Evolutionary conservation across 2,329 filamentous ascomycete species (phyloP).

Genomic region (Dactylella cylindrospora): DNA sequence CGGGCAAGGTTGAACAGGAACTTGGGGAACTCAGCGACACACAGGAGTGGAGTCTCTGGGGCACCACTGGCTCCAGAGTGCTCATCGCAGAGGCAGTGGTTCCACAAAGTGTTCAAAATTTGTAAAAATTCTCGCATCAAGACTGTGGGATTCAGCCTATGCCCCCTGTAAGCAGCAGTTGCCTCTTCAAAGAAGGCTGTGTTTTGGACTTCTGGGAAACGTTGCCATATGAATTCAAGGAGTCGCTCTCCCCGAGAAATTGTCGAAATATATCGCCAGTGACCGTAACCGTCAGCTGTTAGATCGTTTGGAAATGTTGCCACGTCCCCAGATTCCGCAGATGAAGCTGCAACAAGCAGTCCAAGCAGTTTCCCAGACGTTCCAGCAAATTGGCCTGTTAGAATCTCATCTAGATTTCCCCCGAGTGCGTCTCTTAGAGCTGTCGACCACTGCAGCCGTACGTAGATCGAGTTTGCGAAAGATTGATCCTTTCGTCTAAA

Average conservation of each 20-base stretch:
- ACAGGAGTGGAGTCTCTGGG: neutral
- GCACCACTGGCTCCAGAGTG: too few relatives aligned
- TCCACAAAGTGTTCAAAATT: too few relatives aligned
- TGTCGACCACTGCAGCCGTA: neutral
- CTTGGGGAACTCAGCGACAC: neutral
- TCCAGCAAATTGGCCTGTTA: neutral
- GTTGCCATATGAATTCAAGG: neutral
- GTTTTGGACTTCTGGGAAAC: neutral
- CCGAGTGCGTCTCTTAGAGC: neutral
- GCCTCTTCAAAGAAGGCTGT: neutral
- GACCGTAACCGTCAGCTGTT: too few relatives aligned
- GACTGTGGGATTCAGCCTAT: too few relatives aligned
- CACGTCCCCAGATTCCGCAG: neutral
- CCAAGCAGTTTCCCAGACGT: neutral
- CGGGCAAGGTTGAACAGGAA: slow-evolving; percentile 4
- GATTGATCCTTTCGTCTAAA: neutral
- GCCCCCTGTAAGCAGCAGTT: neutral
- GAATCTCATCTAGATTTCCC: neutral
- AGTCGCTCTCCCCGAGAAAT: neutral
- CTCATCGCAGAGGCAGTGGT: too few relatives aligned
- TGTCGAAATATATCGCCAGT: neutral
- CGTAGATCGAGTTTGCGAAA: neutral
- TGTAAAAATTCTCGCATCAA: neutral
- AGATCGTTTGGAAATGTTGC: too few relatives aligned
- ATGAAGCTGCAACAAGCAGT: neutral